Conservation (phyloP, 225 moss, liverwort and hornwort genomes). For the Thuidium tamariscinum region DNA sequence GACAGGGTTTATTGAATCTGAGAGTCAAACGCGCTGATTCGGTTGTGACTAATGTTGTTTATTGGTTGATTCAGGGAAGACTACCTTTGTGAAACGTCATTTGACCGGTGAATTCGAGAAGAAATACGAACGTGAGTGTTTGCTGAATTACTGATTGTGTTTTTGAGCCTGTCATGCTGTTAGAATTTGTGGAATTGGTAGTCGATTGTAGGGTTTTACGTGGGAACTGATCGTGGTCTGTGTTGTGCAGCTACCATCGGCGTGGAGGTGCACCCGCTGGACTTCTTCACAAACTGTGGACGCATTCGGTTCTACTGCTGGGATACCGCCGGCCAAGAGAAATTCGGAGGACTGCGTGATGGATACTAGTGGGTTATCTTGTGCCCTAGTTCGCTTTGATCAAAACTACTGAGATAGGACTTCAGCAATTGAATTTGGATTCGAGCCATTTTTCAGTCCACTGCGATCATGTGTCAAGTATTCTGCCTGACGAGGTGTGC, state of each 20-base stretch:
- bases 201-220: background rate
- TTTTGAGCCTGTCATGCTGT: too few relatives aligned
- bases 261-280: conserved; percentile 83
- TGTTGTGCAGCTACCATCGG: conserved; percentile 58
- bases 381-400: background rate
- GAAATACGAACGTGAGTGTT: conserved; percentile 83
- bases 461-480: background rate
- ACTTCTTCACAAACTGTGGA: conserved; percentile 85
- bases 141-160: background rate
- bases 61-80: conserved; percentile 45
- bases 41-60: background rate
- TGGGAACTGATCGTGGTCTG: background rate
- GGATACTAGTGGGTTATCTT: conserved; percentile 36
- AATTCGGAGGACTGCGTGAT: conserved; percentile 56
- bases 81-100: conserved; percentile 79
- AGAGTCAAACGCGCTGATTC: background rate
- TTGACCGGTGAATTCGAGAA: conserved; percentile 89
- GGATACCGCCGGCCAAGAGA: conserved; percentile 89
- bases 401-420: too few relatives aligned
- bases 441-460: too few relatives aligned
- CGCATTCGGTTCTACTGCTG: conserved; percentile 87
- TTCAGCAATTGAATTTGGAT: too few relatives aligned
- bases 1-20: background rate
- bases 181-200: too few relatives aligned
- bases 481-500: background rate